Evolutionary conservation across 1,284 basidiomycete genomes (phyloP), one percentile per base, ranked within the genome.

Genomic region (Tilletia walkeri): DNA sequence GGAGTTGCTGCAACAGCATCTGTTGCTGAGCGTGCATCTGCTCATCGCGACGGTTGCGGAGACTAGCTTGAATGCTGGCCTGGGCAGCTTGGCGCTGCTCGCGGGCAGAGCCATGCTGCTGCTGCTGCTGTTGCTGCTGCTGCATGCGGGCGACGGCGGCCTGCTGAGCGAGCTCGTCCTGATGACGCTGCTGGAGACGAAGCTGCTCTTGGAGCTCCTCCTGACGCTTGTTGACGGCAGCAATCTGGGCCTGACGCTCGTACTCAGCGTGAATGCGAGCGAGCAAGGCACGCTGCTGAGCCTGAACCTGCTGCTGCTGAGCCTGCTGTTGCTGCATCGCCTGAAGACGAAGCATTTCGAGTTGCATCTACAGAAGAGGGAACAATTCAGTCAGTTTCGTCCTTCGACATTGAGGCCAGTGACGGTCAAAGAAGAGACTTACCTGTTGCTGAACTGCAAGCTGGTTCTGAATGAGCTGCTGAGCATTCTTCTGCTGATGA

Each of bases 81-180:
- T 78, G 76, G 18, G 77, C 78, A 9, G 78, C 78, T 53, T 78
- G 75, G 39, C 77, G 73, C 71, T 80, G 78, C 71, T 80, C 77
- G 53, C 73, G 73, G 38, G 59, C 59, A 4, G 59, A 63, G 12
- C 59, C 59, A 16, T 63, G 59, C 36, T 61, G 56, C 24, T 16
- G 34, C 56, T 61, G 24, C 24, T 53, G 50, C 50, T 53, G 50
- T 53, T 53, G 50, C 50, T 53, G 49, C 20, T 53, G 50, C 18
- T 53, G 50, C 7, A 53, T 18, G 18, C 50, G 59, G 6, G 74
- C 76, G 12, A 71, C 71, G 20, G 74, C 68, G 50, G 72, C 72
- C 24, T 54, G 61, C 39, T 70, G 69, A 24, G 68, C 72, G 18
- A 63, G 61, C 68, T 69, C 54, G 66, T 70, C 70, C 67, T 73